These are phyloP conservation scores for Cystobasidiaceae sp. DNA, from an alignment of 1,284 basidiomycete genomes.

Conservation along the genomic window DNA sequence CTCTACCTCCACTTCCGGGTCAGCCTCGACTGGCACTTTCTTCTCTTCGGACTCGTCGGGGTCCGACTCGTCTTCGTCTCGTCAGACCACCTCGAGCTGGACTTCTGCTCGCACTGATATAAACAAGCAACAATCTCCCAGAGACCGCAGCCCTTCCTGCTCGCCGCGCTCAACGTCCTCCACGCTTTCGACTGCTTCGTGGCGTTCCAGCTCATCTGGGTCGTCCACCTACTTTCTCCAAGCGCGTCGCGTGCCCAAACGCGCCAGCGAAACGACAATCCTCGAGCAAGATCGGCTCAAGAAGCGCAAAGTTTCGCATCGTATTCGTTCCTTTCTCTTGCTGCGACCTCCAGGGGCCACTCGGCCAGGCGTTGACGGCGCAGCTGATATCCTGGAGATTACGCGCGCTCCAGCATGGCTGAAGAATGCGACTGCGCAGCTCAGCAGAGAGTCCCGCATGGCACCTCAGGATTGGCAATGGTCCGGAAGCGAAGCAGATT, in stretches of 20 bases:
- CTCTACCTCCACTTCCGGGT: no score
- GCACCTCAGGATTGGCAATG: constrained; percentile 23
- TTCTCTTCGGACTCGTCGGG: background rate
- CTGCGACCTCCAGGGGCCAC: constrained; percentile 17
- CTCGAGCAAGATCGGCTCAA: background rate
- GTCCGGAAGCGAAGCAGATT: background rate
- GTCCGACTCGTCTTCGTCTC: background rate
- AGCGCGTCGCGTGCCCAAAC: background rate
- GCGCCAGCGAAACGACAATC: background rate
- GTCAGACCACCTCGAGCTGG: no score
- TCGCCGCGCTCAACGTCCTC: background rate
- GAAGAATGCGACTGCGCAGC: constrained; percentile 12
- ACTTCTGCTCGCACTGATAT: background rate
- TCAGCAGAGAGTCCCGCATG: constrained; percentile 25
- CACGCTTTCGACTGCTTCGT: background rate
- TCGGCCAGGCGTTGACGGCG: constrained; percentile 6
- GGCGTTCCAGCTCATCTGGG: background rate
- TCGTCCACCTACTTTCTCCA: background rate
- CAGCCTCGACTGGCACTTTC: background rate
- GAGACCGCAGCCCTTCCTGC: background rate
- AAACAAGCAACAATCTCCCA: background rate
- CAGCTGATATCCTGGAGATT: constrained; percentile 20
- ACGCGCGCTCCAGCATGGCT: constrained; percentile 21
- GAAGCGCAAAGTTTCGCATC: constrained; percentile 23
- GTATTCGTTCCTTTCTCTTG: constrained; percentile 21